Base-by-base conservation (phyloP, 768 basidiomycete species). In the Candolleomyces aberdarensis region DNA sequence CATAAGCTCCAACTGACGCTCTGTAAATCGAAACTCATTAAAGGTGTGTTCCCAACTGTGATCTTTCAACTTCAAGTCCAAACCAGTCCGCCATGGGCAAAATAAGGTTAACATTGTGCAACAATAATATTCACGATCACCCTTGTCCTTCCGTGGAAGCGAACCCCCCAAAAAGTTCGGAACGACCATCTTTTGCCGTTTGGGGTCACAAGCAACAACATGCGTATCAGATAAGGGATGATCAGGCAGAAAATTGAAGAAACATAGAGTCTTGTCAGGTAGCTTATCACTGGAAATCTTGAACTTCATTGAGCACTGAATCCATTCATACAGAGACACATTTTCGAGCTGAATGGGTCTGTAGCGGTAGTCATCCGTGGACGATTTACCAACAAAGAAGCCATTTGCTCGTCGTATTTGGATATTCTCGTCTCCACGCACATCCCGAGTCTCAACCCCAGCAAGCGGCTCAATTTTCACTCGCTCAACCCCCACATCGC, bases 401-500 rank as follows among this genome's bases (percentile, higher is more conserved):
- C 32, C 32, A 32, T 32, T 32, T 9, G 32, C 32, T 4, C 10
- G 15, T 36, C 32, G 19, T 3, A 39, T 2, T 5, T 32, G 32
- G 9, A 32, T 9, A 29, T 3, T 20, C 17, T 32, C 5, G 4
- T 32, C 32, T 5, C 32, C 32, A 5, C 32, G 32, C 4, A 32
- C 32, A 32, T 32, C 32, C 32, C 5, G 32, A n/a, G n/a, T n/a
- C 10, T 31, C 15, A 3, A 39, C 8, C 7, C 36, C 40, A 14
- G 7, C 41, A 10, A 3, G 32, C 9, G 5, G n/a, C 32, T 32
- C 4, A 19, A 5, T 46, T 19, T 15, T 14, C 49, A 26, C 19
- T 22, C 29, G 19, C 3, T 39, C 32, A 9, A 8, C 29, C 52
- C 26, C 26, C 15, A 75, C 9, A 22, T 51, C 44, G 67, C n/a